Conservation (phyloP, 768 basidiomycete species). For the Hypsizygus marmoreus region DNA sequence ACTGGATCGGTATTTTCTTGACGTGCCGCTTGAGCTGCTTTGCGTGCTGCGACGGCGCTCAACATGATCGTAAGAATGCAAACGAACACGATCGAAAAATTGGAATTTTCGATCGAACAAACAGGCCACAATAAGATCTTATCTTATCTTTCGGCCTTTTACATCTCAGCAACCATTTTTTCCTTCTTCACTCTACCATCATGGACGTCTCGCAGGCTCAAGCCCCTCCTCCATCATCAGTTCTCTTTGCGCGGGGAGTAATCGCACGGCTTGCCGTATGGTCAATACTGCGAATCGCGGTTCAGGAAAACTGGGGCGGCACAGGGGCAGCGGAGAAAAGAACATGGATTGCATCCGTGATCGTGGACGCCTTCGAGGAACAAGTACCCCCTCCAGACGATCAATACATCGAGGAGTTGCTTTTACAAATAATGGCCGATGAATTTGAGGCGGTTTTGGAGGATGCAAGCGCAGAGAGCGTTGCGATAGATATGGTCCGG, state of each 20-base stretch:
- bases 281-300: constrained; percentile 85
- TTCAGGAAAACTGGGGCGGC: constrained; percentile 88
- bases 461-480: constrained; percentile 76
- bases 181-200: neutral
- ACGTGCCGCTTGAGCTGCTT: constrained; percentile 48
- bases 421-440: constrained; percentile 83
- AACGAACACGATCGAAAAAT: neutral
- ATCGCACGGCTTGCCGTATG: constrained; percentile 82
- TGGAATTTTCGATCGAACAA: constrained; percentile 4
- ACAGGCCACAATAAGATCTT: constrained; percentile 7
- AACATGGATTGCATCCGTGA: constrained; percentile 79
- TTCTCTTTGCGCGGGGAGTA: constrained; percentile 86
- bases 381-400: constrained; percentile 54
- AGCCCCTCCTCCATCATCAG: constrained; percentile 45
- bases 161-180: neutral
- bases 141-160: constrained; percentile 16
- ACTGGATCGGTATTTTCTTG: constrained; percentile 15
- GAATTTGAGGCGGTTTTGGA: constrained; percentile 87
- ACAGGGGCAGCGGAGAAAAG: constrained; percentile 68
- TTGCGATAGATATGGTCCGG: constrained; percentile 71
- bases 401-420: constrained; percentile 77
- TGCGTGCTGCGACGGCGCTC: constrained; percentile 74
- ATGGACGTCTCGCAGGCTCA: constrained; percentile 25
- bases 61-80: constrained; percentile 46
- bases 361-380: constrained; percentile 79